These are phyloP conservation scores for Mycena vulgaris DNA, from an alignment of 768 basidiomycete genomes.

Conservation along the genomic window DNA sequence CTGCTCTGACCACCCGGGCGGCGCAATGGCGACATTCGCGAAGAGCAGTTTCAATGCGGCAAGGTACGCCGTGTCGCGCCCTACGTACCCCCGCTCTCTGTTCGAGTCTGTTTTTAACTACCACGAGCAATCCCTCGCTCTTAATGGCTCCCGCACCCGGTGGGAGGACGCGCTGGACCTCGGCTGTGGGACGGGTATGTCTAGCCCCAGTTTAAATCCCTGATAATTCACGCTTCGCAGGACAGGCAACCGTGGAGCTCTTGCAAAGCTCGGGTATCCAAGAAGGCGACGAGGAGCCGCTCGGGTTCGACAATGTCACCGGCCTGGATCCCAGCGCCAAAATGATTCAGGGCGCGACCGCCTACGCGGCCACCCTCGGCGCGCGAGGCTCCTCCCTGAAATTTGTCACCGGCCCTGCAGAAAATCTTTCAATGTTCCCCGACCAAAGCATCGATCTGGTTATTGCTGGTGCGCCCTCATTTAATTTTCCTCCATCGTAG, in stretches of 20 bases:
- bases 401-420: conserved; percentile 61
- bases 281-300: conserved; percentile 53
- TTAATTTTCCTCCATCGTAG: not conserved
- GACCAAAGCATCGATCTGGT: conserved; percentile 75
- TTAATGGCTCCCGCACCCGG: conserved; percentile 36
- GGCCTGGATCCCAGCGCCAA: conserved; percentile 83
- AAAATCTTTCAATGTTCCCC: conserved; percentile 66
- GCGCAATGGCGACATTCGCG: conserved; percentile 83
- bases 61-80: conserved; percentile 77
- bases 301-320: conserved; percentile 69
- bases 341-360: conserved; percentile 75
- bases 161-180: conserved; percentile 81
- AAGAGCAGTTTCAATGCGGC: conserved; percentile 78
- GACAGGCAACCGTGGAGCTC: conserved; percentile 35
- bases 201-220: not conserved
- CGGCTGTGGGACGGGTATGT: conserved; percentile 87
- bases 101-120: conserved; percentile 76
- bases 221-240: not conserved
- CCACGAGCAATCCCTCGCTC: conserved; percentile 54
- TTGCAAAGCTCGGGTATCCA: not conserved
- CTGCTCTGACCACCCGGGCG: not conserved
- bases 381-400: conserved; percentile 38
- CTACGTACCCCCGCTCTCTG: conserved; percentile 78
- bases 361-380: conserved; percentile 32
- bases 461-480: conserved; percentile 66